These are phyloP conservation scores for Drechslerella coelobrocha DNA, from an alignment of 2,329 filamentous ascomycete species.

Conservation along the genomic window DNA sequence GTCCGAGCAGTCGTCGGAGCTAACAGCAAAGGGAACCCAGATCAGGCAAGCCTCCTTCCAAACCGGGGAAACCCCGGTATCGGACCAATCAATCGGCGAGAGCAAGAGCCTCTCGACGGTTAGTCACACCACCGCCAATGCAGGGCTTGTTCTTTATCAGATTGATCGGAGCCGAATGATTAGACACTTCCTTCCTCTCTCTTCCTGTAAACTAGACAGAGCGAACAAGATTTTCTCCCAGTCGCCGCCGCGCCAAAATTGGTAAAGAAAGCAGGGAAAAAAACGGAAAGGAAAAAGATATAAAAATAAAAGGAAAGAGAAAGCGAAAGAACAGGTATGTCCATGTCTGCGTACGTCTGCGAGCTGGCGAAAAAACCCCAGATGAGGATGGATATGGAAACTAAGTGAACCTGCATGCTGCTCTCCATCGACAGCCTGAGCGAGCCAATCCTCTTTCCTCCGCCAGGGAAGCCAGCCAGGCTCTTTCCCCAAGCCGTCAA, in stretches of 20 bases:
- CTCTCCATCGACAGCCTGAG: no score
- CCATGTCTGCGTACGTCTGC: no score
- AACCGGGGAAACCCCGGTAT: slow-evolving; percentile 23
- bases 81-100: slow-evolving; percentile 47
- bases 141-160: slow-evolving; percentile 38
- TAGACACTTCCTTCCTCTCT: slow-evolving; percentile 38
- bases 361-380: no score
- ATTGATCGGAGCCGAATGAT: slow-evolving; percentile 44
- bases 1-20: slow-evolving; percentile 14
- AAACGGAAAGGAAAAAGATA: no score
- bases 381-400: no score
- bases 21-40: not conserved
- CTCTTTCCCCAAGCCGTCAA: slow-evolving; percentile 4
- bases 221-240: slow-evolving; percentile 23
- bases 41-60: slow-evolving; percentile 13
- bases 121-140: slow-evolving; percentile 27
- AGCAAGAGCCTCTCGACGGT: not conserved
- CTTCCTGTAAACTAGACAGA: slow-evolving; percentile 31
- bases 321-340: no score
- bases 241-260: not conserved
- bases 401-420: no score
- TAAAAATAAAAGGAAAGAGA: no score
- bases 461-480: no score
- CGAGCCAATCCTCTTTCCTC: not conserved
- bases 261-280: no score